Evolutionary conservation across 495 filamentous ascomycete species (phyloP), one percentile per base, ranked within the genome.

Genomic region (Cairneyella variabilis): DNA sequence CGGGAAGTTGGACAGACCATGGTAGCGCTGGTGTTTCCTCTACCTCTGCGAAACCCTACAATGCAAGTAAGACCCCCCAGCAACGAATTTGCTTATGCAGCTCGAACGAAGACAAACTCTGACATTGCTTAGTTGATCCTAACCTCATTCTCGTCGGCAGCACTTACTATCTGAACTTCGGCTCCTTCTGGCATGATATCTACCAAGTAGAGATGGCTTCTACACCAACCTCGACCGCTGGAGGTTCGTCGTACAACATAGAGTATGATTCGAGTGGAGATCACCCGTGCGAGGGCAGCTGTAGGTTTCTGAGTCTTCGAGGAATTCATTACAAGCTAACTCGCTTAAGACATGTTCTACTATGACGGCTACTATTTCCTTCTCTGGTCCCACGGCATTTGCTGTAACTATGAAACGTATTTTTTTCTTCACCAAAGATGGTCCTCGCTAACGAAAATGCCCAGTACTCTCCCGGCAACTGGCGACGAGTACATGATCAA

Each of bases 181-280:
- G 86, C 16, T 80, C 75, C 22, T 90, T 84, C 72, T 90, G 85
- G 85, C 64, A 73, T 7, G 82, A 83, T 51, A 71, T 88, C 45
- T 82, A 76, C 69, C 84, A 86, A 63, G 79, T 82, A 7, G 57
- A 71, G 10, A 75, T 88, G 69, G 49, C 44, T 16, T 66, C 67
- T 17, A 60, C 66, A 6, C 68, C 76, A 8, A 72, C 67, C 21
- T 69, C 69, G 46, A 64, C 72, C 6, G 62, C 59, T 6, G 66
- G 65, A 3, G 56, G 61, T 3, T 57, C 10, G 63, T 14, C 73
- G 14, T 64, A 67, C 34, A 75, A 85, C 44, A 56, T 89, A 20
- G 79, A 79, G 0, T 83, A 74, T 54, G 79, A 85, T 56, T 57
- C 69, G 0, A 73, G 68, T 8, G 76, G 75, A 0, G 71, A 73